phyloP scores from a whole-genome alignment of 805 yeast species.

The Zygoascus flipseniorum region DNA sequence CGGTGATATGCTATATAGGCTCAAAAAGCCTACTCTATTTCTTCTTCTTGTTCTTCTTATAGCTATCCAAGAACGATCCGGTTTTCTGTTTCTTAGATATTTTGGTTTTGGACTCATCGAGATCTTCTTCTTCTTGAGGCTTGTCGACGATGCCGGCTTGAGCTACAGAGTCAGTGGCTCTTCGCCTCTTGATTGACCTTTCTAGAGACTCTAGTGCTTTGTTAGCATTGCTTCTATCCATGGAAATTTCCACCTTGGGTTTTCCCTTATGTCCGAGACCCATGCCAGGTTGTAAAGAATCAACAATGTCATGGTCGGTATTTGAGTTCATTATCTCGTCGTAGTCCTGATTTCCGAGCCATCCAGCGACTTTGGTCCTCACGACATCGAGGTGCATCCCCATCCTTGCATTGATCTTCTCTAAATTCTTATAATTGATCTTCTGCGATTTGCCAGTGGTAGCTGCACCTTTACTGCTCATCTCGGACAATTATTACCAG shows the following conservation, averaged over 20 bases:
- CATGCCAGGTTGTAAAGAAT: neutral
- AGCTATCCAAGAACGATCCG: slow-evolving; percentile 9
- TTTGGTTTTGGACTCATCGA: neutral
- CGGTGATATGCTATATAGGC: neutral
- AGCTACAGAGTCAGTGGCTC: neutral
- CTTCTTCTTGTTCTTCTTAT: slow-evolving; percentile 5
- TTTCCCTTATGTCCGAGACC: neutral
- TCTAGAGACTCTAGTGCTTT: neutral
- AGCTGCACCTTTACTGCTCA: neutral
- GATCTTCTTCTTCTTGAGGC: slow-evolving; percentile 1
- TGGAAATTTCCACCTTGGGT: neutral
- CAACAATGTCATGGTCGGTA: neutral
- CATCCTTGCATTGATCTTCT: neutral
- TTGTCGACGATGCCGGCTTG: neutral
- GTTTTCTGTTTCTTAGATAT: slow-evolving; percentile 4
- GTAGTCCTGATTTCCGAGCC: neutral
- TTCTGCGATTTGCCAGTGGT: neutral
- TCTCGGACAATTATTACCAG: neutral
- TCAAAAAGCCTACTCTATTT: neutral
- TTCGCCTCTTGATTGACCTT: slow-evolving; percentile 1
- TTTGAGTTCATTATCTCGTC: neutral
- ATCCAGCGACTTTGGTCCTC: neutral
- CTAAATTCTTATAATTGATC: neutral
- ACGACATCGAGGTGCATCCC: neutral
- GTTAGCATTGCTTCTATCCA: neutral